Evolutionary conservation across 148 eudicot species (phyloP).

Genomic region (Camellia japonica): DNA sequence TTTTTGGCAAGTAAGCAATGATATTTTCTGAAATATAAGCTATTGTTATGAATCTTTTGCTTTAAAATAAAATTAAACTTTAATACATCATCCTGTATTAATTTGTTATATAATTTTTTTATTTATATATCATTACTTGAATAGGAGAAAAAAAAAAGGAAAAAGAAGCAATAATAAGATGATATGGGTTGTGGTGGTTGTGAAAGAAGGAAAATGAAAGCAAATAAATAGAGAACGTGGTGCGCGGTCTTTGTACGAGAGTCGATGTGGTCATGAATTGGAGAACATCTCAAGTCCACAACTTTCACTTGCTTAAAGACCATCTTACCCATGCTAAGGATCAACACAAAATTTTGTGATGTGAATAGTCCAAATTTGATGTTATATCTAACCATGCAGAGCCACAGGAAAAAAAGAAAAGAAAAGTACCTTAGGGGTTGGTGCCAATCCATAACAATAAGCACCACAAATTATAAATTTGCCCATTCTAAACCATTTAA

Average conservation of each 20-base stretch:
- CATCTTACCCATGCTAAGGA: background rate
- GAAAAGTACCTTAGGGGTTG: background rate
- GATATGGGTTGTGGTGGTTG: constrained; percentile 9
- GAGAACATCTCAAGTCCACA: background rate
- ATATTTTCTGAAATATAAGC: too few relatives aligned
- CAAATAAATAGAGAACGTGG: background rate
- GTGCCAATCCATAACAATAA: background rate
- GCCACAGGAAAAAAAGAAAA: background rate
- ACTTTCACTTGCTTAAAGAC: background rate
- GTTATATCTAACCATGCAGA: background rate
- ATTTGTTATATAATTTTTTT: too few relatives aligned
- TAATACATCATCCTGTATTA: too few relatives aligned
- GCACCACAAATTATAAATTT: constrained; percentile 27
- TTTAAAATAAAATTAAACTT: too few relatives aligned
- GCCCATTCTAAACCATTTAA: too few relatives aligned
- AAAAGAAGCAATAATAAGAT: too few relatives aligned
- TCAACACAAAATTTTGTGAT: background rate
- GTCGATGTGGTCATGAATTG: constrained; percentile 1
- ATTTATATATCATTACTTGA: too few relatives aligned
- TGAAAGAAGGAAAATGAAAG: background rate
- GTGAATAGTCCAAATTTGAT: background rate
- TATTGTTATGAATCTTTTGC: too few relatives aligned
- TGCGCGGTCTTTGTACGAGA: background rate
- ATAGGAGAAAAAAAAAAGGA: too few relatives aligned
- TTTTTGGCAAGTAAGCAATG: too few relatives aligned